Base-by-base conservation (phyloP, 345 rosid genomes). In the Leavenworthia alabamica region DNA sequence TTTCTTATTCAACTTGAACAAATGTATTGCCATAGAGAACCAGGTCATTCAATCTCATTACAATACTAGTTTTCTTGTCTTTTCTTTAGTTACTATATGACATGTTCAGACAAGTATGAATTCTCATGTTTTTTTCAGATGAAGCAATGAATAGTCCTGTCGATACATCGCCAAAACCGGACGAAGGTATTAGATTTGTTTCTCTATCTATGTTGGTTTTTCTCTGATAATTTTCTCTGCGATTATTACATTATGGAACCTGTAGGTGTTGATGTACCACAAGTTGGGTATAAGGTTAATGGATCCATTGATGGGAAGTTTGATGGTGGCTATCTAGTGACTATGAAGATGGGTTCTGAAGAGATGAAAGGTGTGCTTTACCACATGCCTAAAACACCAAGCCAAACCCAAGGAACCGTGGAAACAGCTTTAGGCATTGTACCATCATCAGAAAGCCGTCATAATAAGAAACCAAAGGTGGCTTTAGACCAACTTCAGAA, bases 241-340 rank as follows among this genome's bases (percentile, higher is more conserved):
- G 19, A 14, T 20, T 13, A 14, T 20, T 13, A 42, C 8, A 4
- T 31, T 39, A 9, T 48, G 42, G 65, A 28, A 41, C 26, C n/a
- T 33, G 33, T 75, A 61, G 75, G 72, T 60, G 6, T n/a, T 39
- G 51, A 62, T 37, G 58, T 29, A 35, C 33, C 49, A 5, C 40
- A 19, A 50, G 29, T 50, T 66, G 95, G 98, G 37, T 62, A 65
- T 76, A 68, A 77, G 10, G 83, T 86, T 64, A 50, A 49, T 0
- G 98, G 98, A 75, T 51, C 43, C 26, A 86, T 91, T 56, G 98
- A 91, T 56, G 96, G 82, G 41, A 91, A 91, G 70, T 88, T 91
- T 29, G 98, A 91, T 31, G 73, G 43, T 40, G 98, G 98, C 40
- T 91, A 91, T 66, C 82, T 91, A 24, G 78, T 91, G 61, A 86